Conservation (phyloP, 805 yeast genomes). For the Saturnispora hagleri region DNA sequence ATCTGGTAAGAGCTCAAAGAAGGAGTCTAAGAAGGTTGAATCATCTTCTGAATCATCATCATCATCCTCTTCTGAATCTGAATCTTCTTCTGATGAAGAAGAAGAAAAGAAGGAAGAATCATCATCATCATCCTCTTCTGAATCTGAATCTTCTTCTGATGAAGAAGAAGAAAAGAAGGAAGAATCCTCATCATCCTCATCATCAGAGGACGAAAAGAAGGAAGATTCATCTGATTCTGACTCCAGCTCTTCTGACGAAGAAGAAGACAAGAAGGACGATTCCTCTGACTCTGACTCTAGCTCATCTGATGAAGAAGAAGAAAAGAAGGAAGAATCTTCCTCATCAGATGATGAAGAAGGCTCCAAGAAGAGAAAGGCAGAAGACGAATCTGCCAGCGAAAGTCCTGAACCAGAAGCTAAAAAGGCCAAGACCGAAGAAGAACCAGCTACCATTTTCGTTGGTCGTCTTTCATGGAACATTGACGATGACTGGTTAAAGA, state of each 20-base stretch:
- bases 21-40: slow-evolving; percentile 20
- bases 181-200: slow-evolving; percentile 12
- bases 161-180: slow-evolving; percentile 10
- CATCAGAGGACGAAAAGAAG: slow-evolving; percentile 13
- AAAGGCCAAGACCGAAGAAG: slow-evolving; percentile 35
- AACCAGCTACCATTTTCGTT: slow-evolving; percentile 85
- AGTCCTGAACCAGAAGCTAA: slow-evolving; percentile 37
- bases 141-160: slow-evolving; percentile 17
- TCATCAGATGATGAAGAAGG: slow-evolving; percentile 16
- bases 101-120: neutral
- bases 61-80: slow-evolving; percentile 17
- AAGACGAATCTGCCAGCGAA: slow-evolving; percentile 22
- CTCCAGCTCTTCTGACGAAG: slow-evolving; percentile 14
- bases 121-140: slow-evolving; percentile 14
- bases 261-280: slow-evolving; percentile 10
- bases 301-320: slow-evolving; percentile 13
- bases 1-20: slow-evolving; percentile 9
- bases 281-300: slow-evolving; percentile 25
- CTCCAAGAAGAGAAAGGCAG: slow-evolving; percentile 35
- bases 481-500: slow-evolving; percentile 88
- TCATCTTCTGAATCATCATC: slow-evolving; percentile 16
- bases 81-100: slow-evolving; percentile 18
- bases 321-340: slow-evolving; percentile 12
- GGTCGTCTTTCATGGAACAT: slow-evolving; percentile 97
- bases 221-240: slow-evolving; percentile 20